phyloP scores from a whole-genome alignment of 2,329 filamentous ascomycete species.

The Balansia obtecta region DNA sequence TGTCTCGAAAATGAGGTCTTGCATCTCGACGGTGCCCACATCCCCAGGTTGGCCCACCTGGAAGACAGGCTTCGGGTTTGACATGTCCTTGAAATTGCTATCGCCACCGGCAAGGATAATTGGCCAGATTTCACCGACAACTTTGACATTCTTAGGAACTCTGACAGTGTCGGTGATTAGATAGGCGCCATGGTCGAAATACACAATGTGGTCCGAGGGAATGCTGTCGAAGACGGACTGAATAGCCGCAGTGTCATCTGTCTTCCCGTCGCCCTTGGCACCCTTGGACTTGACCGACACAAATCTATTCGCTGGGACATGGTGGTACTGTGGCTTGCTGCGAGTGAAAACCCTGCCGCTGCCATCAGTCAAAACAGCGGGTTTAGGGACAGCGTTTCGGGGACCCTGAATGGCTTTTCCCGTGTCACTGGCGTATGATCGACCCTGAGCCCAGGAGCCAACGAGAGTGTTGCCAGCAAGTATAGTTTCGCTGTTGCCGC shows the following conservation, averaged over 20 bases:
- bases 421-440: conserved; percentile 45
- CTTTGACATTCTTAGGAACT: conserved; percentile 68
- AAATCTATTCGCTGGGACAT: conserved; percentile 54
- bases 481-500: conserved; percentile 43
- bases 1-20: conserved; percentile 76
- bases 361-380: conserved; percentile 48
- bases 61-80: conserved; percentile 72
- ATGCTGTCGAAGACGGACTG: conserved; percentile 64
- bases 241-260: conserved; percentile 78
- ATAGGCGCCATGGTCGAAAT: conserved; percentile 66
- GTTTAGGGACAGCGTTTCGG: conserved; percentile 45
- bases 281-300: conserved; percentile 72
- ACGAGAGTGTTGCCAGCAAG: conserved; percentile 60
- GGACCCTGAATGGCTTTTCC: conserved; percentile 47
- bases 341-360: conserved; percentile 65
- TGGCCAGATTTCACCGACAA: conserved; percentile 86
- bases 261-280: conserved; percentile 74
- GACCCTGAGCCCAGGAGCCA: conserved; percentile 67
- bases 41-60: conserved; percentile 71
- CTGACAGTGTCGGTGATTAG: conserved; percentile 56
- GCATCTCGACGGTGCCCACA: conserved; percentile 71
- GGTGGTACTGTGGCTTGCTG: conserved; percentile 80
- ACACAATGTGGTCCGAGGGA: conserved; percentile 52
- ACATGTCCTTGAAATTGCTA: conserved; percentile 57
- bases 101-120: conserved; percentile 71